These are phyloP conservation scores for Trypanosoma conorhini DNA, from an alignment of 208 protist genomes.

Conservation along the genomic window DNA sequence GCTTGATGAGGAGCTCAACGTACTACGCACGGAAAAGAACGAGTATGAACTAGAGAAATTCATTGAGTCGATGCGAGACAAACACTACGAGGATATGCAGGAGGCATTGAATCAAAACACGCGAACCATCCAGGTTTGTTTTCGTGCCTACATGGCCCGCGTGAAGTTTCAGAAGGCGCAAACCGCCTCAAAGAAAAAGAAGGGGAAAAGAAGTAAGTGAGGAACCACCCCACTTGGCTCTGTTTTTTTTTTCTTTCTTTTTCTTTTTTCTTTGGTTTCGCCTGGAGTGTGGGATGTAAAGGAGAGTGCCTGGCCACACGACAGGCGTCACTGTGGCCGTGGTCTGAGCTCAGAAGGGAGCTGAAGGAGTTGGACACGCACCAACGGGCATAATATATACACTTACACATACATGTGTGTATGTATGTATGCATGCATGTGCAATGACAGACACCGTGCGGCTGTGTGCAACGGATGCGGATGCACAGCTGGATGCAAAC, in stretches of 20 bases:
- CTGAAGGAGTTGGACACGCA: neutral
- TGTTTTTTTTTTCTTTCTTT: slow-evolving; percentile 1
- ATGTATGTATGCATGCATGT: slow-evolving; percentile 14
- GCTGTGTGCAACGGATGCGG: neutral
- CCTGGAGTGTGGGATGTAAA: neutral
- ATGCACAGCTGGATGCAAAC: neutral
- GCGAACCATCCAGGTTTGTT: slow-evolving; percentile 86
- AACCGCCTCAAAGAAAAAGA: slow-evolving; percentile 32
- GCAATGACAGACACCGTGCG: neutral
- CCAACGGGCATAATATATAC: neutral
- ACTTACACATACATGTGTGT: neutral
- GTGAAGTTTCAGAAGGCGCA: slow-evolving; percentile 28
- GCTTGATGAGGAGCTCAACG: slow-evolving; percentile 62
- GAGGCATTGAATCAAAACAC: slow-evolving; percentile 45
- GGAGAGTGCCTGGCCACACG: neutral
- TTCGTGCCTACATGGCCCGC: slow-evolving; percentile 61
- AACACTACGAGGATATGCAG: slow-evolving; percentile 56
- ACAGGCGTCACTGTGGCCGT: no score
- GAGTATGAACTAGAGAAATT: slow-evolving; percentile 76
- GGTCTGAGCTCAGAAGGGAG: neutral
- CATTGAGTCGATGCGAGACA: slow-evolving; percentile 66
- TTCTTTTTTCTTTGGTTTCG: neutral
- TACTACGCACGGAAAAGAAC: slow-evolving; percentile 48
- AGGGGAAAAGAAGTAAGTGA: slow-evolving; percentile 40
- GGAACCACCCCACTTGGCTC: neutral